Percentiles rank a stretch among this genome's conserved stretches.
Conservation (phyloP, 2,329 filamentous ascomycete genomes). For the Chaetomium globosum region DNA sequence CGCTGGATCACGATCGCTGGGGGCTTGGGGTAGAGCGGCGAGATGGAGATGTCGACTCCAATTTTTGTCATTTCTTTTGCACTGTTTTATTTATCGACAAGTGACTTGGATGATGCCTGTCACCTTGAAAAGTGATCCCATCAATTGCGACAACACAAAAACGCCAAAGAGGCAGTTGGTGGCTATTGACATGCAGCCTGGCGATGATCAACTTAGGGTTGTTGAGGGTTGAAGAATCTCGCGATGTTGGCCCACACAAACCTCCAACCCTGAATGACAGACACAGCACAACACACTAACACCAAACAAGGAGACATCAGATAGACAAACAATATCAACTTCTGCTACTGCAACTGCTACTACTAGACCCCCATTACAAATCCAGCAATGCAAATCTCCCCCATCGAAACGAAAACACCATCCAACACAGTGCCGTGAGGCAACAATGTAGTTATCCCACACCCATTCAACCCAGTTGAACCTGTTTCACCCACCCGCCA, state of each 20-base stretch:
- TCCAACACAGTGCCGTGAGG: slow-evolving; percentile 50
- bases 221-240: neutral
- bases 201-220: neutral
- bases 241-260: neutral
- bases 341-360: neutral
- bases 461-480: neutral
- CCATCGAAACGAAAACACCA: slow-evolving; percentile 21
- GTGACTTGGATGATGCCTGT: no score
- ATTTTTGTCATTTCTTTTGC: slow-evolving; percentile 29
- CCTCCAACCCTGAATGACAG: neutral
- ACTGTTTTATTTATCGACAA: neutral
- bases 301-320: neutral
- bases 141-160: neutral
- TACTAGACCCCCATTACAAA: slow-evolving; percentile 12
- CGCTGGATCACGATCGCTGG: slow-evolving; percentile 66
- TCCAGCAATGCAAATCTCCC: neutral
- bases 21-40: slow-evolving; percentile 59
- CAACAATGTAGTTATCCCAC: slow-evolving; percentile 47
- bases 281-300: neutral
- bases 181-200: neutral
- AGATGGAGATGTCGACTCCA: slow-evolving; percentile 60
- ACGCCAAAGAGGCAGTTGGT: neutral
- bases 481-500: neutral
- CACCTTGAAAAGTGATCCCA: no score
- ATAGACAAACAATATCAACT: neutral